These are phyloP conservation scores for Polygonum aviculare DNA, from an alignment of 148 eudicot species.

Conservation along the genomic window DNA sequence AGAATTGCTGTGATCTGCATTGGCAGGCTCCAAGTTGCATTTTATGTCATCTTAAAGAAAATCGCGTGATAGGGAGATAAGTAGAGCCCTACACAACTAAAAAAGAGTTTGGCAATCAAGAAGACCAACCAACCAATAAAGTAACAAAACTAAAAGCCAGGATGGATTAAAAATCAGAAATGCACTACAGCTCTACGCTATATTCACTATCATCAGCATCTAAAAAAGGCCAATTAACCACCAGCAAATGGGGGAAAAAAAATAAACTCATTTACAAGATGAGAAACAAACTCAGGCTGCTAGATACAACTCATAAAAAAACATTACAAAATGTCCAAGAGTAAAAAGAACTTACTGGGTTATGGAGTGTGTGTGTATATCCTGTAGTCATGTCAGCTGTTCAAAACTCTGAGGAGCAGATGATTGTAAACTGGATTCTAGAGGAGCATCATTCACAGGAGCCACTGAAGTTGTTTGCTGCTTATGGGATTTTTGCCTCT, in stretches of 20 bases:
- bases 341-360: background rate
- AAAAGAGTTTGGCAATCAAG: background rate
- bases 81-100: too few species aligned
- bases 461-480: conserved; percentile 17
- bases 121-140: background rate
- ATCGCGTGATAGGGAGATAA: too few species aligned
- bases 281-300: background rate
- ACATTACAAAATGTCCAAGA: background rate
- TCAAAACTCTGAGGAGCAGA: conserved; percentile 23
- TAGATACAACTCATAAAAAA: background rate
- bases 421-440: conserved; percentile 22
- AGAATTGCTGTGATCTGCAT: too few species aligned
- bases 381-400: conserved; percentile 25
- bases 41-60: too few species aligned
- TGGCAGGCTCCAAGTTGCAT: too few species aligned
- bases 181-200: conserved; percentile 3
- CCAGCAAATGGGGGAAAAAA: background rate
- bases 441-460: conserved; percentile 19
- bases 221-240: background rate
- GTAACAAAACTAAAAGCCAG: background rate
- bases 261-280: background rate
- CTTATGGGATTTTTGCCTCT: conserved; percentile 37
- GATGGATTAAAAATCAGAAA: background rate
- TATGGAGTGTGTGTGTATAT: background rate
- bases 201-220: conserved; percentile 8